Conservation (phyloP, 2,329 filamentous ascomycete genomes). For the Chaetomium strumarium region DNA sequence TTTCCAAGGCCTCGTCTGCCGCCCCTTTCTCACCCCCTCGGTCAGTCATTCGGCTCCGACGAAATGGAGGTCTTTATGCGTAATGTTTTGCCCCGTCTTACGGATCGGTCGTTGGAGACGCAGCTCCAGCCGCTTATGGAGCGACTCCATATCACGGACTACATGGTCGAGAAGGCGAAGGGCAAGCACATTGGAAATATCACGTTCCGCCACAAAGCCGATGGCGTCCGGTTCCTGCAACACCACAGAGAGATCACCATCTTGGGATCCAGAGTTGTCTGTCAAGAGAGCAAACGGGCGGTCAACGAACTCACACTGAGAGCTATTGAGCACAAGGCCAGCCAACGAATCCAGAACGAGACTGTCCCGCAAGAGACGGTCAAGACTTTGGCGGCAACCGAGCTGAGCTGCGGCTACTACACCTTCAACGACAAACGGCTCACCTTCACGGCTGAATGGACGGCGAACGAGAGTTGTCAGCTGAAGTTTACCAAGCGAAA, state of each 20-base stretch:
- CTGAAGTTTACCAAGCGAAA: constrained; percentile 39
- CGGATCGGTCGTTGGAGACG: constrained; percentile 32
- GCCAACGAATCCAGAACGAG: not conserved
- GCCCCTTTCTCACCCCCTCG: not conserved
- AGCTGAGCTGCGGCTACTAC: constrained; percentile 40
- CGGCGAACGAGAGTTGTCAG: constrained; percentile 29
- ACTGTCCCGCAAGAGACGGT: not conserved
- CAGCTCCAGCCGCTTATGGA: constrained; percentile 38
- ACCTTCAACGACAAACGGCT: constrained; percentile 35
- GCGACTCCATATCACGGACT: constrained; percentile 37
- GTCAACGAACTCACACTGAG: constrained; percentile 20
- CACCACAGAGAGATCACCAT: constrained; percentile 30
- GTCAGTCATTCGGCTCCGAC: not conserved
- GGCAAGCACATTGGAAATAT: constrained; percentile 34
- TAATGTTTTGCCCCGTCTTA: constrained; percentile 38
- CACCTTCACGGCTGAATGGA: constrained; percentile 40
- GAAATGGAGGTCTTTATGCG: constrained; percentile 43
- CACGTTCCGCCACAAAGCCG: constrained; percentile 35
- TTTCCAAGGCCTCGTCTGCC: no score
- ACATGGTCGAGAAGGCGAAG: constrained; percentile 38
- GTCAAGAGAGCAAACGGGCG: constrained; percentile 21
- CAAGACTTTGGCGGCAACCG: constrained; percentile 9
- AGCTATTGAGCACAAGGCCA: constrained; percentile 18
- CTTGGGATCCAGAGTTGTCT: constrained; percentile 28
- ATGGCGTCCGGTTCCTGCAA: constrained; percentile 40